Percentiles rank a stretch among this genome's conserved stretches.
Evolutionary conservation across 805 yeast genomes (phyloP).

Genomic region (fission yeast (Schizosaccharomyces pombe)): DNA sequence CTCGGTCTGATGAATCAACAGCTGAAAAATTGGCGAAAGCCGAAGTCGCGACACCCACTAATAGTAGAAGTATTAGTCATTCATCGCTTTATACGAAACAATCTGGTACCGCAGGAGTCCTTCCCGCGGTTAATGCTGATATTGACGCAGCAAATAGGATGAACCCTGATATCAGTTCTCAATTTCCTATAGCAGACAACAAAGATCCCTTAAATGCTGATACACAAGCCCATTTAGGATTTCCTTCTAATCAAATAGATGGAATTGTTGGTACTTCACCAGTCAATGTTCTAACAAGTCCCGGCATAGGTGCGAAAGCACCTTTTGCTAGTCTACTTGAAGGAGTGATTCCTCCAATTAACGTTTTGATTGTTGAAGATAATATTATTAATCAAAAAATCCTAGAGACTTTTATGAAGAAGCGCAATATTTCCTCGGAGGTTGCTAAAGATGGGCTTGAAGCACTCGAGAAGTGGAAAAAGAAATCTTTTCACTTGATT

Average conservation of each 20-base stretch:
- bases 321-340: slow-evolving; percentile 10
- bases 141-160: too few relatives aligned
- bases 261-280: neutral
- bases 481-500: slow-evolving; percentile 83
- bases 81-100: too few relatives aligned
- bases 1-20: too few relatives aligned
- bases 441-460: slow-evolving; percentile 87
- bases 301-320: neutral
- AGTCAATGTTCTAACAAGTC: neutral
- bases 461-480: slow-evolving; percentile 83
- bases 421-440: slow-evolving; percentile 60
- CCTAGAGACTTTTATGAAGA: slow-evolving; percentile 65
- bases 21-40: too few relatives aligned
- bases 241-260: neutral
- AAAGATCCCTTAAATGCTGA: neutral
- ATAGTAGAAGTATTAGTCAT: too few relatives aligned
- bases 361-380: slow-evolving; percentile 86
- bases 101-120: too few relatives aligned
- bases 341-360: slow-evolving; percentile 66
- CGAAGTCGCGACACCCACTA: too few relatives aligned
- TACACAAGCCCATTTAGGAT: neutral
- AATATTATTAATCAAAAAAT: slow-evolving; percentile 83
- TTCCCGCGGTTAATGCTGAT: too few relatives aligned
- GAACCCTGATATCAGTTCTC: too few relatives aligned
- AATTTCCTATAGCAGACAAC: too few relatives aligned